Evolutionary conservation across 805 yeast species (phyloP).

Genomic region (Pichia sporocuriosa): DNA sequence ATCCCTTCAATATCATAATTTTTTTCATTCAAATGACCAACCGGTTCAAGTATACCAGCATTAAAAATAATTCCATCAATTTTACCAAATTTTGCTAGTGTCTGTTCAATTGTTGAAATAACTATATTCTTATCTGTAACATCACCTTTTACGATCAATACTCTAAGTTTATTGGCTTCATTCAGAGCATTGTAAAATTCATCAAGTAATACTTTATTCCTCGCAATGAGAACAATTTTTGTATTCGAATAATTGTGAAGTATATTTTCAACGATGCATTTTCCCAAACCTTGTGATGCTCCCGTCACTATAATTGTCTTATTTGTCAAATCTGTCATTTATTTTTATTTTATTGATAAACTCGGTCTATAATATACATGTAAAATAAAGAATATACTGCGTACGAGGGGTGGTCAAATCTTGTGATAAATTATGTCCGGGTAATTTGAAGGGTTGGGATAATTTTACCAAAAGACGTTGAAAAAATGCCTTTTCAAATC

Average conservation of each 20-base stretch:
- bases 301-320: conserved; percentile 45
- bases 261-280: conserved; percentile 52
- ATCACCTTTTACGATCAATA: conserved; percentile 53
- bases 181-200: conserved; percentile 30
- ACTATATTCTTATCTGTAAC: conserved; percentile 39
- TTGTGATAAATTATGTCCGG: too few relatives aligned
- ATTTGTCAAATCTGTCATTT: not conserved
- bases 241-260: conserved; percentile 30
- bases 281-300: conserved; percentile 77
- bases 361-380: too few relatives aligned
- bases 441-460: too few relatives aligned
- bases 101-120: conserved; percentile 35
- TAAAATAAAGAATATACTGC: too few relatives aligned
- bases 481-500: too few relatives aligned
- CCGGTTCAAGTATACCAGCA: conserved; percentile 83
- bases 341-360: not conserved
- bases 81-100: conserved; percentile 45
- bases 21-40: conserved; percentile 40
- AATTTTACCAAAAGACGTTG: too few relatives aligned
- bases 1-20: conserved; percentile 50
- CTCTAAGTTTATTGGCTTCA: conserved; percentile 42
- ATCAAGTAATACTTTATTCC: conserved; percentile 45
- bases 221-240: conserved; percentile 64
- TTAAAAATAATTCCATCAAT: conserved; percentile 65
- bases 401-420: too few relatives aligned